Evolutionary conservation across 164 flowering plant species (phyloP).

Genomic region (Berberis thunbergii): DNA sequence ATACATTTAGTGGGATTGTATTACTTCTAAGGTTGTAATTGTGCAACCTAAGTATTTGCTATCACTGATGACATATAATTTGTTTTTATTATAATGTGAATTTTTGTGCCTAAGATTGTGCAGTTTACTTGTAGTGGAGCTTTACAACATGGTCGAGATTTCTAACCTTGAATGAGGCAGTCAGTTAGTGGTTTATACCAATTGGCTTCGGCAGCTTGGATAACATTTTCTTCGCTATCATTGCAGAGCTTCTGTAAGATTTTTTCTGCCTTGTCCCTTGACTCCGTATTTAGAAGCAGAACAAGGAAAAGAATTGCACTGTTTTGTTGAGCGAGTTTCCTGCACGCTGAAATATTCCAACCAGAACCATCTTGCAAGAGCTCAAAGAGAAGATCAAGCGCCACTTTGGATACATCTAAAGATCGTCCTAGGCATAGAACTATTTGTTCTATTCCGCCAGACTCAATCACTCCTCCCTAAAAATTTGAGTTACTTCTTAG

Average conservation of each 20-base stretch:
- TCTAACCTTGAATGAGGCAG: conserved; percentile 47
- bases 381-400: conserved; percentile 52
- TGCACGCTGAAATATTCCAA: conserved; percentile 33
- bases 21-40: too few relatives aligned
- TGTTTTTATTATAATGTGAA: too few relatives aligned
- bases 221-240: conserved; percentile 41
- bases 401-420: conserved; percentile 36
- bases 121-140: too few relatives aligned
- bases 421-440: conserved; percentile 40
- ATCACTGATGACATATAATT: too few relatives aligned
- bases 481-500: conserved; percentile 7
- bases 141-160: neutral
- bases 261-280: conserved; percentile 45
- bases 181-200: conserved; percentile 57
- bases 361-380: conserved; percentile 47
- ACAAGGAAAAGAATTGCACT: conserved; percentile 46
- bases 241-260: conserved; percentile 49
- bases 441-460: conserved; percentile 40
- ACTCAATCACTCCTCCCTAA: conserved; percentile 46
- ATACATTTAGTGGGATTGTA: too few relatives aligned
- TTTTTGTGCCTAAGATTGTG: too few relatives aligned
- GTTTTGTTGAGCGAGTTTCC: conserved; percentile 34
- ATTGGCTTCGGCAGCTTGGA: conserved; percentile 37
- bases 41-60: too few relatives aligned
- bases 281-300: conserved; percentile 32